Conservation (phyloP, 805 yeast genomes). For the Suhomyces canberraensis region DNA sequence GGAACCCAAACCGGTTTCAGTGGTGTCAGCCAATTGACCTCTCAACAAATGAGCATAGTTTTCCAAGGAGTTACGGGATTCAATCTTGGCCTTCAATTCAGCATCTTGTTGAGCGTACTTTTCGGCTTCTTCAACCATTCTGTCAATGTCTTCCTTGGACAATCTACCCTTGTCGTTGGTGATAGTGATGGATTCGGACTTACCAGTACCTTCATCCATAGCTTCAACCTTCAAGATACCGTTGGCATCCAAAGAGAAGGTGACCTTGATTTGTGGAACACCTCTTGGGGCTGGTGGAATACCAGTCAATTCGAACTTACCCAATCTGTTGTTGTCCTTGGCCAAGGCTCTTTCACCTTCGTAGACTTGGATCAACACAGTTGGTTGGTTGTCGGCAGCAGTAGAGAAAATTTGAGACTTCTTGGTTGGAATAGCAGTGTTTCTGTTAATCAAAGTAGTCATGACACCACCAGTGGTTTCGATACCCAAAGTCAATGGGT, state of each 20-base stretch:
- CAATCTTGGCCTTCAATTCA: conserved; percentile 42
- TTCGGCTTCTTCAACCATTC: conserved; percentile 98
- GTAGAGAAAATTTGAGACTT: conserved; percentile 99
- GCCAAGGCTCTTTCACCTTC: conserved; percentile 99
- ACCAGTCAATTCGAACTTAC: conserved; percentile 97
- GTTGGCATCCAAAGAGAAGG: conserved; percentile 98
- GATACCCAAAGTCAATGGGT: conserved; percentile 98
- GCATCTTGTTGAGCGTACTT: conserved; percentile 58
- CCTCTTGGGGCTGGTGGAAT: conserved; percentile 99
- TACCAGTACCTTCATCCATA: conserved; percentile 97
- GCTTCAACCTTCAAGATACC: conserved; percentile 99
- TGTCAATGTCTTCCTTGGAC: conserved; percentile 93
- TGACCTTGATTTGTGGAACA: conserved; percentile 98
- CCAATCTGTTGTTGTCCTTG: conserved; percentile 93
- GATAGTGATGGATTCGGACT: conserved; percentile 96
- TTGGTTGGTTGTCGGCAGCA: conserved; percentile 97
- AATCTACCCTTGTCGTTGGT: conserved; percentile 99
- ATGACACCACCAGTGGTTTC: conserved; percentile 99
- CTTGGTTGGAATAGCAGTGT: conserved; percentile 98
- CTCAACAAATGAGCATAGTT: conserved; percentile 47
- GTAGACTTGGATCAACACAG: conserved; percentile 98
- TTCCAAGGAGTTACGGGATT: conserved; percentile 43
- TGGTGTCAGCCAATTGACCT: conserved; percentile 38
- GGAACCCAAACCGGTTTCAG: conserved; percentile 56
- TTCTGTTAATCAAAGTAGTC: conserved; percentile 98